Percentiles rank a stretch among this genome's conserved stretches.
phyloP scores from a whole-genome alignment of 2,329 filamentous ascomycete species.

The Penicillium thymicola region DNA sequence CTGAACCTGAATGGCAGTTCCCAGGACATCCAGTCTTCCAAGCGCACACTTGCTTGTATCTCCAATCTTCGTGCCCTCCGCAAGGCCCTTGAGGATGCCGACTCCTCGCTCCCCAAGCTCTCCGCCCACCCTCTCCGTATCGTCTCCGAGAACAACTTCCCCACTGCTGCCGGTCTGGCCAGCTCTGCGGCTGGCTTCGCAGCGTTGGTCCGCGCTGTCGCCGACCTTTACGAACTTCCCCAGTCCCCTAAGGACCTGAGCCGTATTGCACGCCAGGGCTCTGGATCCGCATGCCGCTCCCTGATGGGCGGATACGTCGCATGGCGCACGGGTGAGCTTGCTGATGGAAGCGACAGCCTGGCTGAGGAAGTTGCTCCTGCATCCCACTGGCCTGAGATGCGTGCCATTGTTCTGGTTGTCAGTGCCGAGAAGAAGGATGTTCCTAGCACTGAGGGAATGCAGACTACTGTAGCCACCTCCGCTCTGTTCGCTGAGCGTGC shows the following conservation, averaged over 20 bases:
- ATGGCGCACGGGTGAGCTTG: conserved; percentile 75
- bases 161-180: conserved; percentile 85
- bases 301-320: conserved; percentile 95
- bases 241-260: conserved; percentile 79
- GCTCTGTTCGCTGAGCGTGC: conserved; percentile 79
- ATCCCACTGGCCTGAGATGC: conserved; percentile 93
- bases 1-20: conserved; percentile 79
- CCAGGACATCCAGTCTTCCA: conserved; percentile 76
- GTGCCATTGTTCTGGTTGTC: conserved; percentile 84
- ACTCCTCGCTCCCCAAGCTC: conserved; percentile 77
- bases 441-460: conserved; percentile 90
- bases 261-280: conserved; percentile 86
- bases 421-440: conserved; percentile 96
- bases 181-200: conserved; percentile 64
- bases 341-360: conserved; percentile 79
- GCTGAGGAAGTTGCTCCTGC: conserved; percentile 86
- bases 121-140: conserved; percentile 74
- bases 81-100: conserved; percentile 66
- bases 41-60: conserved; percentile 92
- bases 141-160: conserved; percentile 98
- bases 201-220: conserved; percentile 72
- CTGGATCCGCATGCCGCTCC: conserved; percentile 88
- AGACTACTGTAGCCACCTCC: conserved; percentile 89
- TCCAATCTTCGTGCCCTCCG: conserved; percentile 77
- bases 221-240: conserved; percentile 83